phyloP scores from a whole-genome alignment of 2,329 filamentous ascomycete genomes.

The Hymenoscyphus infarciens region DNA sequence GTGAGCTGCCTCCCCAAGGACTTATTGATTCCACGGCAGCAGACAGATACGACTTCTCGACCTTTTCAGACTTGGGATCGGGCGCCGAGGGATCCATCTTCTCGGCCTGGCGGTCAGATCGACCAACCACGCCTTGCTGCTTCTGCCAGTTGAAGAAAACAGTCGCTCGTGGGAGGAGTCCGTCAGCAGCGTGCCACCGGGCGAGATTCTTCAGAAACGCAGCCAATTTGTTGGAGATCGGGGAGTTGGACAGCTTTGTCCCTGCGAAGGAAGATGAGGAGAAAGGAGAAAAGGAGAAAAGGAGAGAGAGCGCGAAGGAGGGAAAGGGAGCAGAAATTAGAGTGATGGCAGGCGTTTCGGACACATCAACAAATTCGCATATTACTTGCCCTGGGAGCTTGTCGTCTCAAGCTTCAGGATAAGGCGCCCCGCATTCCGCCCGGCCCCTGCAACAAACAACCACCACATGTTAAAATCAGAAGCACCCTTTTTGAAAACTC shows the following conservation, averaged over 20 bases:
- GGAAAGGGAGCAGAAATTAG: not conserved
- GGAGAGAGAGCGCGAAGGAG: not conserved
- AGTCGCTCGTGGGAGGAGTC: conserved; percentile 15
- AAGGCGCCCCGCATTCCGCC: not conserved
- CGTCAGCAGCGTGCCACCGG: conserved; percentile 23
- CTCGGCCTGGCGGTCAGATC: conserved; percentile 27
- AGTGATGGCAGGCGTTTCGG: not conserved
- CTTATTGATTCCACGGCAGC: conserved; percentile 61
- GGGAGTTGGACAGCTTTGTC: conserved; percentile 1
- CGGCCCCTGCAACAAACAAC: not conserved
- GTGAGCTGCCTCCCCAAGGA: conserved; percentile 50
- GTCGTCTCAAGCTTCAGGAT: conserved; percentile 3
- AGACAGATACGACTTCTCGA: conserved; percentile 57
- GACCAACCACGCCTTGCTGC: conserved; percentile 26
- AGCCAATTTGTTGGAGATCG: conserved; percentile 25
- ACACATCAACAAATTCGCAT: conserved; percentile 2
- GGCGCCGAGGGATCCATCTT: conserved; percentile 26
- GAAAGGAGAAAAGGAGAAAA: not conserved
- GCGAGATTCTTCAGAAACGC: conserved; percentile 27
- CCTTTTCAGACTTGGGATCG: conserved; percentile 44
- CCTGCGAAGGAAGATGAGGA: not conserved
- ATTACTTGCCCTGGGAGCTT: conserved; percentile 1
- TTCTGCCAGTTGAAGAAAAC: conserved; percentile 21
- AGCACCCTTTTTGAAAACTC: not conserved
- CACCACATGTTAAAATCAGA: not conserved